A percentile compares a stretch with the other conserved stretches of the same genome.
Evolutionary conservation across 2,329 filamentous ascomycete species (phyloP).

Genomic region (Ophiostoma sp.): DNA sequence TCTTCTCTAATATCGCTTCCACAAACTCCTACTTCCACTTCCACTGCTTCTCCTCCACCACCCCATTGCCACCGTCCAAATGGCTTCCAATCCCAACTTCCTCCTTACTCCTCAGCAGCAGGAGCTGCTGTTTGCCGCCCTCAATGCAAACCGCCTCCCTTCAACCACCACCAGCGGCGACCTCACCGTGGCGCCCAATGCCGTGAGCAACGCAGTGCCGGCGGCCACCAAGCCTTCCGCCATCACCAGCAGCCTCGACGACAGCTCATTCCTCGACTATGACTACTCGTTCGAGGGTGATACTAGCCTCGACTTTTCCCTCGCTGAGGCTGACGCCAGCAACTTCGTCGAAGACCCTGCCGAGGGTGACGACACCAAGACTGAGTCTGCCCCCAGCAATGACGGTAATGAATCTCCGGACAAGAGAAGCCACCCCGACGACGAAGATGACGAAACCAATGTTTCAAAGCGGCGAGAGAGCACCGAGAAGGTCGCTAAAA

Average conservation of each 20-base stretch:
- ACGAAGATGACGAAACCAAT: constrained; percentile 55
- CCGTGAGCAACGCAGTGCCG: constrained; percentile 44
- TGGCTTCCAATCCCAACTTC: constrained; percentile 54
- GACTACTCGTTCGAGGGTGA: constrained; percentile 71
- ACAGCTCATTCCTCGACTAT: constrained; percentile 80
- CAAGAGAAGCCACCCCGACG: constrained; percentile 68
- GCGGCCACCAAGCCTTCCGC: constrained; percentile 43
- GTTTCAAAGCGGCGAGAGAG: constrained; percentile 69
- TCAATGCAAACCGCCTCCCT: constrained; percentile 61
- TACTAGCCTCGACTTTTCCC: constrained; percentile 70
- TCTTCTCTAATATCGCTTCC: neutral
- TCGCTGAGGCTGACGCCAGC: constrained; percentile 48
- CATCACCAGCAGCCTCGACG: constrained; percentile 51
- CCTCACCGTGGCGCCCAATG: constrained; percentile 43
- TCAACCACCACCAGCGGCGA: constrained; percentile 34
- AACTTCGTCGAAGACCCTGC: constrained; percentile 48
- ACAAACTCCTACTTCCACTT: neutral
- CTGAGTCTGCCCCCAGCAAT: constrained; percentile 46
- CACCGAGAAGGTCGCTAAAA: constrained; percentile 84
- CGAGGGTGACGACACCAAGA: constrained; percentile 31
- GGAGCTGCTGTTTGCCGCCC: constrained; percentile 66
- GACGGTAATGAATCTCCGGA: constrained; percentile 59
- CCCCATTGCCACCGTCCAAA: constrained; percentile 32
- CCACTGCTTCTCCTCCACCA: neutral
- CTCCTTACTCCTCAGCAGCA: constrained; percentile 72